phyloP scores from a whole-genome alignment of 306 rosid species.

The Ziziphus jujuba region DNA sequence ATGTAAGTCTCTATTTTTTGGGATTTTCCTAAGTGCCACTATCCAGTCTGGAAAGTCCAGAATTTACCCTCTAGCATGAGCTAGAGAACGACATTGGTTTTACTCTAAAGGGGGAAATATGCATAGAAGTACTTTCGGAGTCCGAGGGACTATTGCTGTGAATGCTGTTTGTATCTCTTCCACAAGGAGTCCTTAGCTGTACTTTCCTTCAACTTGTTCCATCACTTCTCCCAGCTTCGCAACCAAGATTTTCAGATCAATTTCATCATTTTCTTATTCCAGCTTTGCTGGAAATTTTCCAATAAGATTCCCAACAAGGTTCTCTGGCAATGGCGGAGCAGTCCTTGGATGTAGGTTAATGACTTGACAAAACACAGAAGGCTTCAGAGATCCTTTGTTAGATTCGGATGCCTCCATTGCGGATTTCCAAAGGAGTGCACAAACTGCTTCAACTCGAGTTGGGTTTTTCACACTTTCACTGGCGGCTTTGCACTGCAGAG shows the following conservation, averaged over 20 bases:
- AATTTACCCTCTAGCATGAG: too few species aligned
- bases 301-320: slow-evolving; percentile 37
- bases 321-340: slow-evolving; percentile 16
- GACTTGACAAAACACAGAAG: slow-evolving; percentile 28
- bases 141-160: too few species aligned
- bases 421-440: slow-evolving; percentile 44
- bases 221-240: slow-evolving; percentile 4
- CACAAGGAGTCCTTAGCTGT: not conserved
- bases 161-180: too few species aligned
- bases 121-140: too few species aligned
- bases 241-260: slow-evolving; percentile 8
- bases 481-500: not conserved
- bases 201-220: not conserved
- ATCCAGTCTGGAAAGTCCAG: too few species aligned
- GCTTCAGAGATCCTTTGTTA: not conserved
- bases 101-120: too few species aligned
- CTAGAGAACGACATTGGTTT: too few species aligned
- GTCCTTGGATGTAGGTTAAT: slow-evolving; percentile 35
- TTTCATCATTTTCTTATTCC: not conserved
- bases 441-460: slow-evolving; percentile 15
- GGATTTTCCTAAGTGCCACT: too few species aligned
- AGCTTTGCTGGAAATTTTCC: not conserved
- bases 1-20: too few species aligned
- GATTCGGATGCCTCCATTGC: slow-evolving; percentile 22
- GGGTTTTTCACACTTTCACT: not conserved